A percentile compares a stretch with the other conserved stretches of the same genome.
These are phyloP conservation scores for Linum tenue DNA, from an alignment of 345 rosid species.

Conservation along the genomic window DNA sequence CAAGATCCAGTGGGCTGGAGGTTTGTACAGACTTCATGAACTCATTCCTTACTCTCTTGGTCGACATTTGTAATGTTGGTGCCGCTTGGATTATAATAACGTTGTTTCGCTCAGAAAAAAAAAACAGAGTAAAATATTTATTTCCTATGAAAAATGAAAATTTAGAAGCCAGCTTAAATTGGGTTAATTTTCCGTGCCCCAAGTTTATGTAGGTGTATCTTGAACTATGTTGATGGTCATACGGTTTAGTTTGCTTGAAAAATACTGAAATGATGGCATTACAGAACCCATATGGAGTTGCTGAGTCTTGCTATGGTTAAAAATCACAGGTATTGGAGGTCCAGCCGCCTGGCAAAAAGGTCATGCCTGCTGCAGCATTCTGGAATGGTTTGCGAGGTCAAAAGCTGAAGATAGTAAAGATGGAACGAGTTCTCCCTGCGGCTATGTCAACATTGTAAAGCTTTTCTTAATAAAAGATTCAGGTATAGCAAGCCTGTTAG, in stretches of 20 bases:
- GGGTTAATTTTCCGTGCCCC: not conserved
- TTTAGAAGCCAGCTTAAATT: not conserved
- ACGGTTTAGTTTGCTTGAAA: not conserved
- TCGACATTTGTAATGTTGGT: not conserved
- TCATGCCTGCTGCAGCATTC: constrained; percentile 48
- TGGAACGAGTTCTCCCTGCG: not conserved
- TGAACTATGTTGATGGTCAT: not conserved
- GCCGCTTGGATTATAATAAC: not conserved
- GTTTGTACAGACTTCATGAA: constrained; percentile 22
- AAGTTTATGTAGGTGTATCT: not conserved
- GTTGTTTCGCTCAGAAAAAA: not conserved
- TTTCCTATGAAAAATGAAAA: not conserved
- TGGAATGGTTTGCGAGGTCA: constrained; percentile 91
- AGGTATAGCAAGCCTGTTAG: too few relatives aligned
- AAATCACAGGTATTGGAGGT: constrained; percentile 66
- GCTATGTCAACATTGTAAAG: not conserved
- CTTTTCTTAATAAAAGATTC: too few relatives aligned
- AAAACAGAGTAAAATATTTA: not conserved
- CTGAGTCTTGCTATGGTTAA: not conserved
- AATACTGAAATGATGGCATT: too few relatives aligned
- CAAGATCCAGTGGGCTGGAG: constrained; percentile 61
- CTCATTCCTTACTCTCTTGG: not conserved
- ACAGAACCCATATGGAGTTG: too few relatives aligned
- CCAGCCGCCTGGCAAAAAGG: constrained; percentile 92
- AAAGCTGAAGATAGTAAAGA: constrained; percentile 36